Evolutionary conservation across 75 land plant genomes (phyloP).

Genomic region (Ceratopteris richardii): DNA sequence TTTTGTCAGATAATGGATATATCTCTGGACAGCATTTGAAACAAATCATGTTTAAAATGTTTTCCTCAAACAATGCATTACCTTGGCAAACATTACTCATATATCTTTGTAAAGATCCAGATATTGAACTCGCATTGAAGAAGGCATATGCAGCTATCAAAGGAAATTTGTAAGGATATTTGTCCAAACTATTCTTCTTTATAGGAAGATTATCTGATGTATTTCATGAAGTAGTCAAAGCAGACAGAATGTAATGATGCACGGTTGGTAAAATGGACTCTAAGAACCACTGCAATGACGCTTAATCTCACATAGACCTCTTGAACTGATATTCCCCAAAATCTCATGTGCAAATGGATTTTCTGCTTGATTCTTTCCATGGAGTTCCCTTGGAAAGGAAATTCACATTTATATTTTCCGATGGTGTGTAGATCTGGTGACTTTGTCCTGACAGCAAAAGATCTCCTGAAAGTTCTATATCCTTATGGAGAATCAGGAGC

Average conservation of each 20-base stretch:
- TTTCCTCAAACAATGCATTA: conserved; percentile 1
- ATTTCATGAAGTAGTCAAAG: background rate
- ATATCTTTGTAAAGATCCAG: conserved; percentile 21
- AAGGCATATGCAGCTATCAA: conserved; percentile 9
- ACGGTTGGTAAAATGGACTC: too few relatives aligned
- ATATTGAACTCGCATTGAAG: conserved; percentile 9
- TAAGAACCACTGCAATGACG: too few relatives aligned
- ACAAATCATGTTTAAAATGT: background rate
- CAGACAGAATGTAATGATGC: too few relatives aligned
- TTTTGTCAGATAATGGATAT: background rate
- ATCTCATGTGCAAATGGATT: too few relatives aligned
- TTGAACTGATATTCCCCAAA: too few relatives aligned
- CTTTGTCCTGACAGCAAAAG: conserved; percentile 3
- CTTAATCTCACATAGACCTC: too few relatives aligned
- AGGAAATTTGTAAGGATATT: conserved; percentile 10
- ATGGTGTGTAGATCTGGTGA: conserved; percentile 10
- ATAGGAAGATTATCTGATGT: background rate
- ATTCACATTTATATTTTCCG: too few relatives aligned
- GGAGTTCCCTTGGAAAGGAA: too few relatives aligned
- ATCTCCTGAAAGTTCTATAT: conserved; percentile 8
- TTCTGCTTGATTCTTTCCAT: too few relatives aligned
- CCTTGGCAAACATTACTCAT: conserved; percentile 18
- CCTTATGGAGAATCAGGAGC: conserved; percentile 17
- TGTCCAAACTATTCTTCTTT: background rate
- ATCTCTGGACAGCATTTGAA: conserved; percentile 4